These are phyloP conservation scores for Teratosphaeriaceae sp. DNA, from an alignment of 2,329 filamentous ascomycete genomes.

Conservation along the genomic window DNA sequence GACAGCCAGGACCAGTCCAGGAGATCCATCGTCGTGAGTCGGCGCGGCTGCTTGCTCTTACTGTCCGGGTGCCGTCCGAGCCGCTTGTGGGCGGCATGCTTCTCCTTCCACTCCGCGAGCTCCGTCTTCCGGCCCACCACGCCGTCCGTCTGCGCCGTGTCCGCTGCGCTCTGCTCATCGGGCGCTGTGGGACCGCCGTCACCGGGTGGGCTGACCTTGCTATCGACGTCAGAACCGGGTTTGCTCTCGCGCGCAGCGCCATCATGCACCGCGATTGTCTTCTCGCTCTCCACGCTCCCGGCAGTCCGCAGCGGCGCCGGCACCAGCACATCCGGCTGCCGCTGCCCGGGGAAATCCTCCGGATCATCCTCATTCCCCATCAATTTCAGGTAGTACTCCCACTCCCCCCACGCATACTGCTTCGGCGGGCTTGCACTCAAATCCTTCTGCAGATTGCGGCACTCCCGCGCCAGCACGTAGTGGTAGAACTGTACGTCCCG, in stretches of 20 bases:
- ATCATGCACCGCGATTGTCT: not conserved
- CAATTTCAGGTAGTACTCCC: conserved; percentile 44
- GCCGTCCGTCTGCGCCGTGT: conserved; percentile 14
- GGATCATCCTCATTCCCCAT: conserved; percentile 39
- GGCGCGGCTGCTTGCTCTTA: conserved; percentile 9
- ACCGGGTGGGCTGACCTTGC: not conserved
- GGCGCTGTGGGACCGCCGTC: not conserved
- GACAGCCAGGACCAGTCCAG: conserved; percentile 67
- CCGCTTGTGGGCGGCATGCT: conserved; percentile 8
- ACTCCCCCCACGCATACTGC: conserved; percentile 33
- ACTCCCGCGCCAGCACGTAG: conserved; percentile 40
- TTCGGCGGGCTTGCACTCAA: conserved; percentile 31
- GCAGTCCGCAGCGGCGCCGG: conserved; percentile 11
- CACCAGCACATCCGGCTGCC: conserved; percentile 21
- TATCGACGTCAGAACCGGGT: not conserved
- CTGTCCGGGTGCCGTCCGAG: conserved; percentile 11
- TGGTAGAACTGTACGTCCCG: conserved; percentile 48
- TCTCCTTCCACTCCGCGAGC: conserved; percentile 10
- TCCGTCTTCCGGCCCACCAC: conserved; percentile 14
- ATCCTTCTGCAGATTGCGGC: conserved; percentile 38
- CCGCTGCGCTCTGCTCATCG: not conserved
- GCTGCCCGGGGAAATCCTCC: conserved; percentile 18
- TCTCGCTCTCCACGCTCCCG: conserved; percentile 11
- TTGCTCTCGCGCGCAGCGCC: too few species aligned
- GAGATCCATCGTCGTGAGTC: conserved; percentile 15